Conservation (phyloP, 345 rosid species). For the Salix purpurea region DNA sequence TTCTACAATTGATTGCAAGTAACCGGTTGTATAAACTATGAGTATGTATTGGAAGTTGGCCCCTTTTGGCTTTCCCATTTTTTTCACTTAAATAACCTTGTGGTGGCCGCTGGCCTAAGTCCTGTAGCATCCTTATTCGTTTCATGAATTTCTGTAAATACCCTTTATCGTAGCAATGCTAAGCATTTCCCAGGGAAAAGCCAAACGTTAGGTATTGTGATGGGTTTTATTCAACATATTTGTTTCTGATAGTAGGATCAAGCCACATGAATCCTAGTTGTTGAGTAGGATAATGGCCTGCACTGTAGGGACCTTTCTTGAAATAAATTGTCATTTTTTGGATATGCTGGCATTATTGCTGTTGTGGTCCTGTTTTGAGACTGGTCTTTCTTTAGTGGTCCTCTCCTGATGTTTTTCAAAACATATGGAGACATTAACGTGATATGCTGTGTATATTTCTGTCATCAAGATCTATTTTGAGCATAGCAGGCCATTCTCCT, state of each 20-base stretch:
- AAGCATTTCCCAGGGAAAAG: neutral
- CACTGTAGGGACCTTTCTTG: constrained; percentile 16
- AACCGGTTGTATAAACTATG: constrained; percentile 1
- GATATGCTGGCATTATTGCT: constrained; percentile 12
- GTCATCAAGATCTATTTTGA: constrained; percentile 13
- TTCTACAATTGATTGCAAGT: neutral
- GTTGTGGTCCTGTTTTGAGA: constrained; percentile 36
- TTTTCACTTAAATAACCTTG: neutral
- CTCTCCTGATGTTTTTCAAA: constrained; percentile 9
- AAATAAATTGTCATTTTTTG: constrained; percentile 10
- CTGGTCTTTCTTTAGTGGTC: constrained; percentile 25
- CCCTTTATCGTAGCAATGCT: neutral
- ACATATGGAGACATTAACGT: neutral
- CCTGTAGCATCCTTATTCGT: neutral
- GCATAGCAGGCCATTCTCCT: constrained; percentile 3
- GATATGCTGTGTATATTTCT: constrained; percentile 5
- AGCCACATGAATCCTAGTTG: neutral
- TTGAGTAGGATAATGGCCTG: neutral
- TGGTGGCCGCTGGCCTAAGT: neutral
- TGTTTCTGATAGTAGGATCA: neutral
- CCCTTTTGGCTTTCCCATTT: neutral
- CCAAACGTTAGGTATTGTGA: neutral
- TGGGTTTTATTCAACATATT: neutral
- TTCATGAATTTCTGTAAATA: neutral
- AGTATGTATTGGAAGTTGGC: neutral